phyloP scores from a whole-genome alignment of 148 eudicot genomes.

The Pouteria glomerata region DNA sequence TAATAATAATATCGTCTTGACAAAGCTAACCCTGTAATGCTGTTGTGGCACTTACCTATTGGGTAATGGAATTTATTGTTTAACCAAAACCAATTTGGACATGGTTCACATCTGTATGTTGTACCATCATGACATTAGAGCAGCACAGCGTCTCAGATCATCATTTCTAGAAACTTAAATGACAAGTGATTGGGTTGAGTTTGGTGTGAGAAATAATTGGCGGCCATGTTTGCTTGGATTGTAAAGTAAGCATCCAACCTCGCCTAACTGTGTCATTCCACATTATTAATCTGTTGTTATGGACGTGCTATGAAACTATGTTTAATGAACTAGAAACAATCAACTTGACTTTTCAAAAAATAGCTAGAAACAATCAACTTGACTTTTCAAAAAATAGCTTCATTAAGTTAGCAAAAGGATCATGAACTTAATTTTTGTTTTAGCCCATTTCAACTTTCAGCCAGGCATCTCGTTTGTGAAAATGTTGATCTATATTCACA shows the following conservation, averaged over 20 bases:
- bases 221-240: constrained; percentile 14
- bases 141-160: not conserved
- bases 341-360: not conserved
- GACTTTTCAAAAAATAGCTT: not conserved
- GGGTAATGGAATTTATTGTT: too few relatives aligned
- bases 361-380: not conserved
- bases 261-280: constrained; percentile 19
- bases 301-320: not conserved
- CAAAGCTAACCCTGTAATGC: too few relatives aligned
- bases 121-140: too few relatives aligned
- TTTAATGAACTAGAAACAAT: not conserved
- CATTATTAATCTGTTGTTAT: not conserved
- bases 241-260: constrained; percentile 16
- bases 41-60: too few relatives aligned
- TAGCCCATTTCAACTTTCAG: not conserved
- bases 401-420: not conserved
- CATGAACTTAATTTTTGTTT: not conserved
- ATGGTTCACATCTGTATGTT: too few relatives aligned
- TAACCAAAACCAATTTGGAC: too few relatives aligned
- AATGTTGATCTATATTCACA: too few relatives aligned
- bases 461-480: not conserved
- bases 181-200: not conserved
- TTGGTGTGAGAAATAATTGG: constrained; percentile 1
- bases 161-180: not conserved
- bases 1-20: too few relatives aligned